Evolutionary conservation across 345 rosid species (phyloP).

Genomic region (Corymbia maculata): DNA sequence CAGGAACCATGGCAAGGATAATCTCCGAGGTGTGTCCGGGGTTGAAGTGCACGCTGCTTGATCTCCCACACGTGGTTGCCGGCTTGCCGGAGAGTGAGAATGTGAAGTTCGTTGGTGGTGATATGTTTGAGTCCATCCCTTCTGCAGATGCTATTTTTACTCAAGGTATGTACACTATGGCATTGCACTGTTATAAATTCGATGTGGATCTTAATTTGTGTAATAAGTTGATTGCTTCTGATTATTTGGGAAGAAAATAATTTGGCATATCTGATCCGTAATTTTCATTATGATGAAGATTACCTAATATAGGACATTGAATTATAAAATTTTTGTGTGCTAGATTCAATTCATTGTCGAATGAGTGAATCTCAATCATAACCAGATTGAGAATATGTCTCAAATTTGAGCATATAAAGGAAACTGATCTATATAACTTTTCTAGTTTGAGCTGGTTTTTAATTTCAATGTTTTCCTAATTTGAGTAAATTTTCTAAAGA

Average conservation of each 20-base stretch:
- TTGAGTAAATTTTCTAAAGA: too few relatives aligned
- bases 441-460: too few relatives aligned
- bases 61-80: slow-evolving; percentile 31
- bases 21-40: slow-evolving; percentile 14
- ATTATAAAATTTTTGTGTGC: neutral
- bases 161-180: slow-evolving; percentile 18
- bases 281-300: neutral
- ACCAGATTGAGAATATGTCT: too few relatives aligned
- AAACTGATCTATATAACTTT: too few relatives aligned
- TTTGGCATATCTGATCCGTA: neutral
- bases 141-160: slow-evolving; percentile 22
- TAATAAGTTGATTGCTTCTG: neutral
- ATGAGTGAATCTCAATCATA: too few relatives aligned
- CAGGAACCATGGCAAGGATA: slow-evolving; percentile 21
- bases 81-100: slow-evolving; percentile 1
- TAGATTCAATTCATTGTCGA: neutral
- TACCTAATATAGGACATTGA: neutral
- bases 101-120: slow-evolving; percentile 28
- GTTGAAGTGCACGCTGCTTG: slow-evolving; percentile 32
- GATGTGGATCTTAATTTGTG: neutral
- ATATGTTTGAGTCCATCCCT: slow-evolving; percentile 33
- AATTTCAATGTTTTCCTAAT: too few relatives aligned
- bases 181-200: neutral
- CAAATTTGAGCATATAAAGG: too few relatives aligned
- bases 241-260: neutral